Conservation (phyloP, 1,139 yeast species). For the Zygoascus sp. region DNA sequence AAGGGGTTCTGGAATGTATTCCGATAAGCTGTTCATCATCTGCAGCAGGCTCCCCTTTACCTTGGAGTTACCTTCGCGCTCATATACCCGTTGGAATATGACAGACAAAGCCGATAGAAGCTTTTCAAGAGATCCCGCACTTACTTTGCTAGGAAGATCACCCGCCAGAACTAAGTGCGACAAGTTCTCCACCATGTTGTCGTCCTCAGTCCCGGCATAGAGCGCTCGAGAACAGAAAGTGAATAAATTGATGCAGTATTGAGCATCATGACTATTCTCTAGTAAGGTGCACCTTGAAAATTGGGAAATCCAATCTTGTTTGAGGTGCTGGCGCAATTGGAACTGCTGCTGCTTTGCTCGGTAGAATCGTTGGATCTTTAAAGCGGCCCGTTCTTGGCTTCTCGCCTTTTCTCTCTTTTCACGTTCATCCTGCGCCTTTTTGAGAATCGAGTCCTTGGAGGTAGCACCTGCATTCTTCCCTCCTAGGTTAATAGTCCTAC, state of each 20-base stretch:
- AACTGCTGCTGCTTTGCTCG: conserved; percentile 24
- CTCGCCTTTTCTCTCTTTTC: conserved; percentile 57
- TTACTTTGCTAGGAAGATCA: neutral
- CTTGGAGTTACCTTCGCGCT: neutral
- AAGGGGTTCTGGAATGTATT: neutral
- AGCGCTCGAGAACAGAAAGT: conserved; percentile 6
- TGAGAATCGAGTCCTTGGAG: conserved; percentile 43
- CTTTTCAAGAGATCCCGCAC: neutral
- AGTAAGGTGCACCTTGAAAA: conserved; percentile 7
- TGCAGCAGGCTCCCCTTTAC: neutral
- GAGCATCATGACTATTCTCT: neutral
- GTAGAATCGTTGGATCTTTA: conserved; percentile 43
- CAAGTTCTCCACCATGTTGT: neutral
- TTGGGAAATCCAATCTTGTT: conserved; percentile 21
- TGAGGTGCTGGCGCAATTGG: conserved; percentile 16
- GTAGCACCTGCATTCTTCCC: conserved; percentile 38
- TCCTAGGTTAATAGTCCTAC: conserved; percentile 70
- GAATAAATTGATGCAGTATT: conserved; percentile 4
- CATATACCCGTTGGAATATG: neutral
- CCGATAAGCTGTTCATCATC: neutral
- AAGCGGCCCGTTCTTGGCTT: conserved; percentile 46
- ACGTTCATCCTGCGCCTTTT: conserved; percentile 62
- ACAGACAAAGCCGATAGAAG: conserved; percentile 1
- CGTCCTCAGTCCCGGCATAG: conserved; percentile 1
- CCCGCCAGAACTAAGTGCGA: neutral